Evolutionary conservation across 257 asterid species (phyloP).

Genomic region (Solanum appendiculatum): DNA sequence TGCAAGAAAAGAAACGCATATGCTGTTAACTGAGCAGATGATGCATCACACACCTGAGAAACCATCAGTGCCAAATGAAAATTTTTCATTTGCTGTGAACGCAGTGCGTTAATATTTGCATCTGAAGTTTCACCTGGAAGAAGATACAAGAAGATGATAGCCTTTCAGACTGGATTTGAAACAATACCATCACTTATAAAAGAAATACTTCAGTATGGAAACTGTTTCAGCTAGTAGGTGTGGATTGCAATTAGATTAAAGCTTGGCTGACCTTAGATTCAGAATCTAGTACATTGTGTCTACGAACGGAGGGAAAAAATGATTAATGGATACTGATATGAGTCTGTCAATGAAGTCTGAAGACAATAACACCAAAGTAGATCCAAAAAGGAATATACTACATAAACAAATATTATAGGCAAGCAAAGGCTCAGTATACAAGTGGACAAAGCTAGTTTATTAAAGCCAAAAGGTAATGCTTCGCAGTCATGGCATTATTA

Average conservation of each 20-base stretch:
- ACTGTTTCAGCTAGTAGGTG: not conserved
- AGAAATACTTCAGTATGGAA: not conserved
- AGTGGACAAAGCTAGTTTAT: not conserved
- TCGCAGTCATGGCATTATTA: not conserved
- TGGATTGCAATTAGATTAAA: not conserved
- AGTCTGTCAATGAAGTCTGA: not conserved
- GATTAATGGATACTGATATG: not conserved
- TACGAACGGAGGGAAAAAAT: not conserved
- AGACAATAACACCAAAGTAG: not conserved
- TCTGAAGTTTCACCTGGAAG: constrained; percentile 77
- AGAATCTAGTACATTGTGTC: not conserved
- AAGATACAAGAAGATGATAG: not conserved
- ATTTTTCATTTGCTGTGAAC: constrained; percentile 87
- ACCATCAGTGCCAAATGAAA: constrained; percentile 79
- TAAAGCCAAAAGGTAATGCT: not conserved
- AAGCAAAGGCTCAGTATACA: not conserved
- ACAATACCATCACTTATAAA: not conserved
- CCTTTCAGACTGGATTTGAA: not conserved
- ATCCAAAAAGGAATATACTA: not conserved
- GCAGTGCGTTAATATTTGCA: constrained; percentile 43
- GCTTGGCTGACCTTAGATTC: not conserved
- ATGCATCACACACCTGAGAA: constrained; percentile 62
- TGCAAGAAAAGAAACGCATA: not conserved
- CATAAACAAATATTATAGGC: not conserved
- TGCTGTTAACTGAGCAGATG: constrained; percentile 1